Evolutionary conservation across 2,329 filamentous ascomycete species (phyloP).

Genomic region (Cladosporium sp.): DNA sequence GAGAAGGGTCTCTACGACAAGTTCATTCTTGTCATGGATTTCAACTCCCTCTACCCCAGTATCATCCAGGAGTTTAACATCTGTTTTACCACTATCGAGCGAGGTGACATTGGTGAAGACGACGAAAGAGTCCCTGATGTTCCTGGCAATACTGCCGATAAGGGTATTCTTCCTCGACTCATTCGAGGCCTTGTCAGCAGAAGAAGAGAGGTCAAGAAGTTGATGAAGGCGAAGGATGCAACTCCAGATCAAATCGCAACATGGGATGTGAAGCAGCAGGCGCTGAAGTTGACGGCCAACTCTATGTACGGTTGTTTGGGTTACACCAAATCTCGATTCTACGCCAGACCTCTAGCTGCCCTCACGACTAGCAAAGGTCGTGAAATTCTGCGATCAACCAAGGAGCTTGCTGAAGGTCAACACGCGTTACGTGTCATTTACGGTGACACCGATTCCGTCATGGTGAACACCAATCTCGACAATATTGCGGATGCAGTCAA

Average conservation of each 20-base stretch:
- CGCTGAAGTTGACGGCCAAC: conserved; percentile 94
- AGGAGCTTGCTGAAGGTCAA: conserved; percentile 87
- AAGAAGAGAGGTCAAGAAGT: conserved; percentile 84
- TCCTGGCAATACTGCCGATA: conserved; percentile 65
- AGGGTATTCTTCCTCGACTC: conserved; percentile 82
- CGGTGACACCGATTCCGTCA: conserved; percentile 97
- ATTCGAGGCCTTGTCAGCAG: conserved; percentile 89
- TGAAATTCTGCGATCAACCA: conserved; percentile 94
- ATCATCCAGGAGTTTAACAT: conserved; percentile 99
- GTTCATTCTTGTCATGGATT: conserved; percentile 98
- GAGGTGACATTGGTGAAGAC: conserved; percentile 67
- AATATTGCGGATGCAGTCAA: conserved; percentile 85
- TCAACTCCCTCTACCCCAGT: conserved; percentile 96
- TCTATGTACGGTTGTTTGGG: conserved; percentile 99
- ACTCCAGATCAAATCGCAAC: conserved; percentile 82
- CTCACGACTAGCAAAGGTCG: conserved; percentile 96
- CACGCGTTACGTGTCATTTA: conserved; percentile 88
- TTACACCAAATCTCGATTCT: conserved; percentile 95
- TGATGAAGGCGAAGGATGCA: conserved; percentile 93
- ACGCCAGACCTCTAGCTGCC: conserved; percentile 88
- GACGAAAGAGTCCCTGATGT: conserved; percentile 88
- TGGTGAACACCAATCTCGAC: conserved; percentile 99
- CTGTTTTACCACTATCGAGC: conserved; percentile 95
- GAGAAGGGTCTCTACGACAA: conserved; percentile 98
- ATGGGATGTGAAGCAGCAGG: conserved; percentile 98